Evolutionary conservation across 768 basidiomycete species (phyloP), one percentile per base, ranked within the genome.

Genomic region (Trametes sanguinea): DNA sequence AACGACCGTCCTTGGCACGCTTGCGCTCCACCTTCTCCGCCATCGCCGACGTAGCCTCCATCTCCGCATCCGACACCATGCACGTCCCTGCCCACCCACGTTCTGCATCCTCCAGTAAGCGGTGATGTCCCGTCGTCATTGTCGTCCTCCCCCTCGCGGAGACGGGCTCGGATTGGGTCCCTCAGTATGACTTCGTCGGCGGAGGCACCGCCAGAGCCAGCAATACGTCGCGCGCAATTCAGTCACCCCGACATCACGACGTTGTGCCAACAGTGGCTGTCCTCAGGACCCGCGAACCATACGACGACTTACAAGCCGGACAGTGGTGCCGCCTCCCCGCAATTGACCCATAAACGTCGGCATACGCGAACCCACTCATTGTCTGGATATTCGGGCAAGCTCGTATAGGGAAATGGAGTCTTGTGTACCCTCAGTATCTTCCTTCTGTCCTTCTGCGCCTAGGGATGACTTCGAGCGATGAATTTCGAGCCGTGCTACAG

Each of bases 241-340:
- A 88, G 85, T 62, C 83, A 87, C 67, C 76, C 85, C 10, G 83
- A 85, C 67, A 79, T 89, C 46, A 71, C 77, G n/a, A 77, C 80
- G 6, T 78, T 89, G 16, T 83, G 87, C 57, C 76, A 84, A 58
- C 78, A 84, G 54, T 90, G 85, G 85, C 73, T 81, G 1, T 71
- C 73, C 8, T 70, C 76, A 6, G 86, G 88, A 4, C 85, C 87
- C 8, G 86, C 85, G 40, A 85, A 85, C 65, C 76, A 81, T 71
- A 87, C 85, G 16, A 71, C 74, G 53, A 76, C 80, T 51, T 82
- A 78, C 65, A 79, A 78, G 63, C 72, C 78, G 5, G 65, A 72
- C 40, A 37, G 35, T 11, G 52, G 55, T 16, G 37, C 42, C 32
- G 50, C 35, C 14, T 37, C 50, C 13, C 57, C 43, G 17, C 57